These are phyloP conservation scores for Neurospora sp. DNA, from an alignment of 495 filamentous ascomycete species.

Conservation along the genomic window DNA sequence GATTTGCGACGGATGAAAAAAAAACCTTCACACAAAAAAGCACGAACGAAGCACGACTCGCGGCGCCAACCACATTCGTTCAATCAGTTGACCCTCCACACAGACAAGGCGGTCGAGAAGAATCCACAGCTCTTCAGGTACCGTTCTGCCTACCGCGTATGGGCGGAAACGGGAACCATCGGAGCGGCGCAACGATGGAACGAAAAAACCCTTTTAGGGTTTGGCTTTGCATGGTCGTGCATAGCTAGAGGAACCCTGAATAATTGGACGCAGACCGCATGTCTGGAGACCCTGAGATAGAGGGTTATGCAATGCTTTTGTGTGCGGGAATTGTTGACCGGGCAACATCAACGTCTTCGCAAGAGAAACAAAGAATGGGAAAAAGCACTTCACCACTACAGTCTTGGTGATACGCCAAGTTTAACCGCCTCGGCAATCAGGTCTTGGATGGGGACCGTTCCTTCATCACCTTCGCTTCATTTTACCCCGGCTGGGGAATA, in stretches of 20 bases:
- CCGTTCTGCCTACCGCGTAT: not conserved
- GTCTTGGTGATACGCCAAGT: not conserved
- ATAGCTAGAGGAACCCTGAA: not conserved
- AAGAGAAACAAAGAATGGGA: not conserved
- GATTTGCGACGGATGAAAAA: not conserved
- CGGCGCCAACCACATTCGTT: constrained; percentile 2
- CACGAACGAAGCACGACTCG: constrained; percentile 6
- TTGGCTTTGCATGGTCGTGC: not conserved
- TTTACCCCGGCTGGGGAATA: not conserved
- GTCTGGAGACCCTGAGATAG: not conserved
- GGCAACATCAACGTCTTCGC: not conserved
- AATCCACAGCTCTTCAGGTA: not conserved
- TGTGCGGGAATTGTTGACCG: not conserved
- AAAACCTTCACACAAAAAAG: not conserved
- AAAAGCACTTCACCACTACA: not conserved
- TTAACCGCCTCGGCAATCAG: not conserved
- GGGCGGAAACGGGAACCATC: not conserved
- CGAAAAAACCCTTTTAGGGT: not conserved
- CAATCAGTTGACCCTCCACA: not conserved
- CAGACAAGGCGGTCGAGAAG: not conserved
- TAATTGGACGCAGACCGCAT: not conserved
- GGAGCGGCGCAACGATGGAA: not conserved
- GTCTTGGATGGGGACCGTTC: not conserved
- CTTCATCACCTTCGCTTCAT: not conserved
- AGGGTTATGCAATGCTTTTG: not conserved